Percentiles rank a stretch among this genome's conserved stretches.
These are phyloP conservation scores for Claviceps pusilla DNA, from an alignment of 2,329 filamentous ascomycete species.

Conservation along the genomic window DNA sequence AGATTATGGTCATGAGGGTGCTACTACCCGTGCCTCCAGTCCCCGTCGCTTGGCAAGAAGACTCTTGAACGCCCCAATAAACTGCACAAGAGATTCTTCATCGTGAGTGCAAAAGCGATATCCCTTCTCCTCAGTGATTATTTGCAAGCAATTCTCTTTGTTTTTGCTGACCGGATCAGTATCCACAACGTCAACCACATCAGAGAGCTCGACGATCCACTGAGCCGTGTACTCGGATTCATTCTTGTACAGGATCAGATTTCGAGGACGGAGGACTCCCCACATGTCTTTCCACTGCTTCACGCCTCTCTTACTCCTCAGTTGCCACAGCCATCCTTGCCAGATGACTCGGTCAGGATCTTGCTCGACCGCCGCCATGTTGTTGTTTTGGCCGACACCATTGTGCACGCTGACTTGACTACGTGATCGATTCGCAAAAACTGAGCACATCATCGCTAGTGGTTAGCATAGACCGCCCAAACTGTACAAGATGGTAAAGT, in stretches of 20 bases:
- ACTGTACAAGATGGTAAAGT: not conserved
- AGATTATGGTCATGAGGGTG: conserved; percentile 10
- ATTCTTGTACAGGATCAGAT: conserved; percentile 83
- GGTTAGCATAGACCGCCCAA: not conserved
- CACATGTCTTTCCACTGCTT: conserved; percentile 91
- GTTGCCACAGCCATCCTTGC: conserved; percentile 76
- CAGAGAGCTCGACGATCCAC: conserved; percentile 63
- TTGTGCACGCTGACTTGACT: conserved; percentile 45
- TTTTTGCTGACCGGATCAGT: conserved; percentile 75
- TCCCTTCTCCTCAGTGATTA: conserved; percentile 84
- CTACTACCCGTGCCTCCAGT: conserved; percentile 34
- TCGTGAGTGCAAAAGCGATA: conserved; percentile 62
- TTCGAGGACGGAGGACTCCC: conserved; percentile 76
- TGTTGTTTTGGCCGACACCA: conserved; percentile 2
- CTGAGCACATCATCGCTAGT: not conserved
- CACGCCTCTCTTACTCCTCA: conserved; percentile 69
- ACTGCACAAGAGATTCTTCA: conserved; percentile 70
- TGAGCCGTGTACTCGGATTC: conserved; percentile 78
- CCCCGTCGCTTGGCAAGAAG: conserved; percentile 57
- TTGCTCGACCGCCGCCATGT: conserved; percentile 29
- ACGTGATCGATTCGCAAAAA: conserved; percentile 32
- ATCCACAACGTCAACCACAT: conserved; percentile 80
- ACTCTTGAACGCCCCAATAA: conserved; percentile 84
- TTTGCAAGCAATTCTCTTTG: conserved; percentile 76
- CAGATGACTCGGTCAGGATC: conserved; percentile 84